phyloP scores from a whole-genome alignment of 2,329 filamentous ascomycete genomes.

The Stagonosporopsis rhizophila region DNA sequence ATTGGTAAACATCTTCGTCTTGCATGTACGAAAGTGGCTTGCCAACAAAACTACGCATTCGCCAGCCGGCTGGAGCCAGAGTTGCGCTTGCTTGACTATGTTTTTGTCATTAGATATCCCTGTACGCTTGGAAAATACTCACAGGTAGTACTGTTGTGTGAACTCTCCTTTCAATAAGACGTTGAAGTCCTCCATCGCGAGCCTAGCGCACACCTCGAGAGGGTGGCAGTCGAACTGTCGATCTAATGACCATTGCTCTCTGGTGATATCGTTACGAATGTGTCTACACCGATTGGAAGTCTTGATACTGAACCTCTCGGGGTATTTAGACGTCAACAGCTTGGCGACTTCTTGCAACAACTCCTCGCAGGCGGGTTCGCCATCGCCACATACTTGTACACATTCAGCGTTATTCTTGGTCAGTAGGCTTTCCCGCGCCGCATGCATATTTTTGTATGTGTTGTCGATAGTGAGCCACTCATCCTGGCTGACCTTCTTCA shows the following conservation, averaged over 20 bases:
- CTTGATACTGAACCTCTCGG: slow-evolving; percentile 50
- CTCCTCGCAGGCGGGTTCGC: slow-evolving; percentile 56
- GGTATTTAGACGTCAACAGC: slow-evolving; percentile 55
- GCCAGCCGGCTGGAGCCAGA: slow-evolving; percentile 62
- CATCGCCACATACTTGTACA: slow-evolving; percentile 55
- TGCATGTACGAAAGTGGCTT: slow-evolving; percentile 55
- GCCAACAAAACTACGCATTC: slow-evolving; percentile 57
- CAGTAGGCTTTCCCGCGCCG: slow-evolving; percentile 53
- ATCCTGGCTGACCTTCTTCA: slow-evolving; percentile 53
- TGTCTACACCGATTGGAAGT: slow-evolving; percentile 20
- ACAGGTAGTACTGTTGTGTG: slow-evolving; percentile 58
- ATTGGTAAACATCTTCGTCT: slow-evolving; percentile 57
- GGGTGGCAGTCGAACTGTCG: slow-evolving; percentile 50
- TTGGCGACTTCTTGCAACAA: slow-evolving; percentile 54
- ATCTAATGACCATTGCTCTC: slow-evolving; percentile 53
- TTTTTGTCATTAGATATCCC: neutral
- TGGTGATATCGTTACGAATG: slow-evolving; percentile 53
- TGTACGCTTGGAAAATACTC: slow-evolving; percentile 21
- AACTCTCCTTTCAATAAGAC: slow-evolving; percentile 55
- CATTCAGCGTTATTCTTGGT: slow-evolving; percentile 50
- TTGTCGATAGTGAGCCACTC: slow-evolving; percentile 60
- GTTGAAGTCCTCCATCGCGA: slow-evolving; percentile 62
- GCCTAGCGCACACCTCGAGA: slow-evolving; percentile 58
- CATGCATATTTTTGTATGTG: slow-evolving; percentile 54
- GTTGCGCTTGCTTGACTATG: slow-evolving; percentile 59